Conservation (phyloP, 352 stramenopile genomes). For the Phytophthora europaea region DNA sequence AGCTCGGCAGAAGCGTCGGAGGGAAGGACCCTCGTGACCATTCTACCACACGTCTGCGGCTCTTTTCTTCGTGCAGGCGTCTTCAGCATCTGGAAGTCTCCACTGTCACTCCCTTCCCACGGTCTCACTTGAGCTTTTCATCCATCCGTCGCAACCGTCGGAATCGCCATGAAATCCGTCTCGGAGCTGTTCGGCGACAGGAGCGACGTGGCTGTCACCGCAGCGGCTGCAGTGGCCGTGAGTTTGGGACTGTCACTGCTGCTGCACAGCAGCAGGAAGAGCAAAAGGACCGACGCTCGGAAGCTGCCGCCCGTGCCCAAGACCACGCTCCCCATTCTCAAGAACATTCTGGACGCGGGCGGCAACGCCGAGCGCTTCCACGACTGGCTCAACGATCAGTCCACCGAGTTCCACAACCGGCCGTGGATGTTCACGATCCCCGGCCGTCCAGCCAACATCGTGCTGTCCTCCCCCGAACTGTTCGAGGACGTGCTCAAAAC, state of each 20-base stretch:
- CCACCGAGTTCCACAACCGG: constrained; percentile 40
- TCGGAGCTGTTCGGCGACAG: constrained; percentile 26
- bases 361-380: constrained; percentile 47
- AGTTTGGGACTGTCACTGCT: constrained; percentile 41
- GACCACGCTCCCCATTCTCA: constrained; percentile 50
- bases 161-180: constrained; percentile 31
- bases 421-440: constrained; percentile 55
- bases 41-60: neutral
- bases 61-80: neutral
- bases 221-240: constrained; percentile 30
- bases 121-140: constrained; percentile 19
- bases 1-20: neutral
- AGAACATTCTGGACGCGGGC: constrained; percentile 45
- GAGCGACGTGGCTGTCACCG: constrained; percentile 23
- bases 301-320: constrained; percentile 38
- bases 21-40: neutral
- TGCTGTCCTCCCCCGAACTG: constrained; percentile 46
- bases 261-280: constrained; percentile 31
- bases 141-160: constrained; percentile 1
- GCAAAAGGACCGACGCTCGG: constrained; percentile 20
- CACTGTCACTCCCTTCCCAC: neutral
- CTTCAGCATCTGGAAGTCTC: neutral
- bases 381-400: constrained; percentile 61
- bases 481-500: constrained; percentile 64
- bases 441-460: constrained; percentile 40